Percentiles rank a stretch among this genome's conserved stretches.
These are phyloP conservation scores for Zygoascus bituminiphila DNA, from an alignment of 805 yeast species.

Conservation along the genomic window DNA sequence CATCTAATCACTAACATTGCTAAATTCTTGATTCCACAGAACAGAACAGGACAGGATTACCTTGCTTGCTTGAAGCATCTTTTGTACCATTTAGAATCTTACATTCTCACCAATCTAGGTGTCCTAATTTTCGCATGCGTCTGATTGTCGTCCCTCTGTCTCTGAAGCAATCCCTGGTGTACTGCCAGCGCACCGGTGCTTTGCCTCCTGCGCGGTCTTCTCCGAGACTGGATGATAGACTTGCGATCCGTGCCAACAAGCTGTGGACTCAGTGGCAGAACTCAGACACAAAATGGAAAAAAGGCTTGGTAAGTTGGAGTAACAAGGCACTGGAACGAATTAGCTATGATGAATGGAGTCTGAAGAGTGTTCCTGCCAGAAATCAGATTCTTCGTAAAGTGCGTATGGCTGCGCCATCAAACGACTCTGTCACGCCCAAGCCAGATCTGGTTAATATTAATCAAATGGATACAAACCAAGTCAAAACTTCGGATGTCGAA, in stretches of 20 bases:
- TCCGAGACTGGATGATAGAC: constrained; percentile 33
- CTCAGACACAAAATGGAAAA: constrained; percentile 50
- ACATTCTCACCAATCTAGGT: too few relatives aligned
- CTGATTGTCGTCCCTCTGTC: constrained; percentile 69
- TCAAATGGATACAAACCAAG: constrained; percentile 13
- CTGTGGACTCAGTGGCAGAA: constrained; percentile 56
- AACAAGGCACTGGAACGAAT: constrained; percentile 49
- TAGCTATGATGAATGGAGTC: constrained; percentile 73
- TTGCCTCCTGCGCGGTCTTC: constrained; percentile 29
- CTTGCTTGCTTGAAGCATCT: too few relatives aligned
- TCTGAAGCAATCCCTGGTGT: constrained; percentile 48
- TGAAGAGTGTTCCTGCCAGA: constrained; percentile 68
- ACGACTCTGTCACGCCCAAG: constrained; percentile 10
- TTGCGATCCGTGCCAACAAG: constrained; percentile 42
- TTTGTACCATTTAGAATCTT: too few relatives aligned
- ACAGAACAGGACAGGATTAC: too few relatives aligned
- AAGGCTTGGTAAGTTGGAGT: constrained; percentile 47
- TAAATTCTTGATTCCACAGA: too few relatives aligned
- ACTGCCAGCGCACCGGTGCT: constrained; percentile 49
- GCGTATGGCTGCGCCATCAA: constrained; percentile 23
- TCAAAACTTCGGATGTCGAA: constrained; percentile 20
- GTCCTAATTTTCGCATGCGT: constrained; percentile 37
- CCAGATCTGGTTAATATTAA: constrained; percentile 14
- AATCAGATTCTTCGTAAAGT: constrained; percentile 46
- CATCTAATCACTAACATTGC: too few relatives aligned